Base-by-base conservation (phyloP, 495 filamentous ascomycete genomes). In the Daldinia caldariorum region DNA sequence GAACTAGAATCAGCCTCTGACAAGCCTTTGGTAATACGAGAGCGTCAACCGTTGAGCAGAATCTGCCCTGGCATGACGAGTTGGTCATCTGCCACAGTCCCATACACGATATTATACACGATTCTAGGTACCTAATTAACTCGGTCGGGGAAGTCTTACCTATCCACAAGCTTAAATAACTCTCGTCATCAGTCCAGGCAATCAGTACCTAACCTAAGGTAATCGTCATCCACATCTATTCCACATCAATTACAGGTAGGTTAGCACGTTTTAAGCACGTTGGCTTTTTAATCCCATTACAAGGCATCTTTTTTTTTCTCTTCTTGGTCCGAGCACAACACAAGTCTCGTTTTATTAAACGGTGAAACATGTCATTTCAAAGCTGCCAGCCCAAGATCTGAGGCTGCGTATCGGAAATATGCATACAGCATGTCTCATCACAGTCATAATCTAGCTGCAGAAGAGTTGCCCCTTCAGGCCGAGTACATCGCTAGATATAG, bases 371-470 rank as follows among this genome's bases (percentile, higher is more conserved):
- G 66, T 73, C 70, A 73, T 62, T 69, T 67, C 47, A 70, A 50
- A 60, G 61, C 66, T 54, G 41, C 53, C 58, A 66, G 39, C 58
- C 16, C 63, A 34, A 73, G 70, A 73, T 73, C 67, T 70, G 66
- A 70, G 66, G 66, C 70, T 69, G 65, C 54, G 37, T 43, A 64
- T 72, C 70, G 70, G 70, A 73, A 73, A 45, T 70, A 69, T 69
- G 66, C 70, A 73, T 66, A 63, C 64, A 69, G 70, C 62, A 73
- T 73, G 70, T 73, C 70, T 73, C 57, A 45, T 53, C 37, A 39
- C 50, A 45, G 43, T 73, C 61, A 68, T 73, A 39, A 62, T 54
- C 54, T 70, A 12, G 50, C 50, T 59, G 49, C 54, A 68, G 41
- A 66, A 55, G 31, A 2, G 61, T 66, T 73, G 51, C 70, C 61